phyloP scores from a whole-genome alignment of 306 rosid genomes.

The Geum urbanum region DNA sequence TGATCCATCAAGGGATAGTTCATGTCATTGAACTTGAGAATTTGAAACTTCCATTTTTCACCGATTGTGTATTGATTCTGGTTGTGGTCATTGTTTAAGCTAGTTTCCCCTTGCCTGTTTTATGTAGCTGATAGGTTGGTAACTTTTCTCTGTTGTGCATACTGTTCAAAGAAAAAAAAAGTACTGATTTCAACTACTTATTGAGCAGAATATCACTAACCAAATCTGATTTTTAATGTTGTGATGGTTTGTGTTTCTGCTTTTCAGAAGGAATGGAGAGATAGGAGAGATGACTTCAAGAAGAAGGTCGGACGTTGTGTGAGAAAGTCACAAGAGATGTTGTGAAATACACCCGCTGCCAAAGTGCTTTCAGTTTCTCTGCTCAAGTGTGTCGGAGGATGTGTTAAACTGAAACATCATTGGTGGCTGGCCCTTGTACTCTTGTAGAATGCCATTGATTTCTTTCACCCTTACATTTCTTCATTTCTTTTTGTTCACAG shows the following conservation, averaged over 20 bases:
- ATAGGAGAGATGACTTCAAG: slow-evolving; percentile 89
- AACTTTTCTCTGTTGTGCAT: no score
- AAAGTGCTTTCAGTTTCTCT: slow-evolving; percentile 9
- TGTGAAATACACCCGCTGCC: slow-evolving; percentile 27
- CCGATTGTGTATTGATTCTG: background rate
- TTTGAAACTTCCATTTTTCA: background rate
- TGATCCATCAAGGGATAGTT: background rate
- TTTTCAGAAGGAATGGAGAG: slow-evolving; percentile 98
- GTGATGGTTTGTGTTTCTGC: slow-evolving; percentile 16
- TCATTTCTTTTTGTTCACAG: slow-evolving; percentile 27
- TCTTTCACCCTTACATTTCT: slow-evolving; percentile 32
- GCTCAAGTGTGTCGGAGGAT: slow-evolving; percentile 40
- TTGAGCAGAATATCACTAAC: background rate
- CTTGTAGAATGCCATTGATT: slow-evolving; percentile 51
- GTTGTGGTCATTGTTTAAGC: background rate
- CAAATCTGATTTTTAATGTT: background rate
- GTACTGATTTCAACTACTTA: no score
- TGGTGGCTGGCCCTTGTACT: slow-evolving; percentile 15
- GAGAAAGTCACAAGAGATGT: slow-evolving; percentile 70
- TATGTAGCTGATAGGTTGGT: no score
- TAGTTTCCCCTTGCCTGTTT: background rate
- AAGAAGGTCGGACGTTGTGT: slow-evolving; percentile 89
- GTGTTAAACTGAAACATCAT: slow-evolving; percentile 29
- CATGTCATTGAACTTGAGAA: background rate
- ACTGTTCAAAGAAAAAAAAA: no score